Base-by-base conservation (phyloP, 352 stramenopile genomes). In the Globisporangium canariense region DNA sequence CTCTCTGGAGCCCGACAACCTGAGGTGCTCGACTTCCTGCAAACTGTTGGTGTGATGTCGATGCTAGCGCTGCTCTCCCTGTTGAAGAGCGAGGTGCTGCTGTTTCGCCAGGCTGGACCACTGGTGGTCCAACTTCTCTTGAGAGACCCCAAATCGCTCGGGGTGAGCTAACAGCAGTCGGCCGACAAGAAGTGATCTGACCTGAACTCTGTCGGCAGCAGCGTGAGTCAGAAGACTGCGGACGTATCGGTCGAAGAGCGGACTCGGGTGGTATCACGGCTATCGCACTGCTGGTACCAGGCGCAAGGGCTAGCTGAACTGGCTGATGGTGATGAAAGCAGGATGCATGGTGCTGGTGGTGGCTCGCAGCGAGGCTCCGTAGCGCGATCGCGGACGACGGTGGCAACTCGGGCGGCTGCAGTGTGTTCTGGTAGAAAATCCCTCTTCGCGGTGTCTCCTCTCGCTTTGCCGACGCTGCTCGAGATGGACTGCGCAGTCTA, bases 371-470 rank as follows among this genome's bases (percentile, higher is more conserved):
- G n/a, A 68, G 46, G 2, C 58, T 58, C 4, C 16, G 25, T 14
- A 69, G 59, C 18, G 64, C 58, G 32, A 66, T 25, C 20, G 58
- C 66, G 10, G 58, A 74, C 10, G 67, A 59, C 16, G 71, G 60
- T 0, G 69, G 69, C 5, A 78, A 62, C 14, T 28, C 34, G 8
- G 71, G 71, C 8, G 69, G 58, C 11, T 71, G 71, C 0, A 78
- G 57, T 18, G 50, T 32, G 32, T 72, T 72, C 9, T 73, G 72
- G 45, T 70, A 76, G 25, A 79, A 77, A 11, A 79, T 66, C 2
- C 72, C 66, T 41, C 62, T 61, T 14, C 47, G 50, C 18, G 45
- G 25, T 16, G 20, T 40, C 52, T 67, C 32, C 16, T 47, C 32
- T 36, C 49, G 64, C 20, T 58, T 61, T 22, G 32, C 40, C 4